A percentile compares a stretch with the other conserved stretches of the same genome.
These are phyloP conservation scores for Nitzschia palea DNA, from an alignment of 108 stramenopile species.

Conservation along the genomic window DNA sequence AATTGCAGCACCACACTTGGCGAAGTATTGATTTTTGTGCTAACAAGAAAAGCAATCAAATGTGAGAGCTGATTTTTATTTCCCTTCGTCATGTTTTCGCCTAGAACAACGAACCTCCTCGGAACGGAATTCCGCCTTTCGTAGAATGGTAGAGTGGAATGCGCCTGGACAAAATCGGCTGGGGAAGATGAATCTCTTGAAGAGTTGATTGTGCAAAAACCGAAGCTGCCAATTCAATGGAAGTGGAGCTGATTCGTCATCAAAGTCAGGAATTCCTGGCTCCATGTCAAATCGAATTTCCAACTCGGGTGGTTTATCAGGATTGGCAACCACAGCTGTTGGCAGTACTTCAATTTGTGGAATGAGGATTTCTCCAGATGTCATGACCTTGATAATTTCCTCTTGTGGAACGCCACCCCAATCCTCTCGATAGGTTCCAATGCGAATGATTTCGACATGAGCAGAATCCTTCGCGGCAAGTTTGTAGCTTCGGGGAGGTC, in stretches of 20 bases:
- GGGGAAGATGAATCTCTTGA: constrained; percentile 70
- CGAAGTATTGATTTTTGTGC: constrained; percentile 40
- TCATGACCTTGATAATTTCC: constrained; percentile 66
- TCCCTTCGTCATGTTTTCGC: neutral
- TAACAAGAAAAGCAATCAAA: neutral
- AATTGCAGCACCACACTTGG: constrained; percentile 56
- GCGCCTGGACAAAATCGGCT: constrained; percentile 84
- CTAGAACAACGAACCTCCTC: constrained; percentile 31
- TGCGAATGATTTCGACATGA: constrained; percentile 87
- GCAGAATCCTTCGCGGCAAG: constrained; percentile 80
- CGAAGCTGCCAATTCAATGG: constrained; percentile 84
- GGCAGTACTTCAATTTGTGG: constrained; percentile 87
- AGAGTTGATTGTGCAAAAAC: constrained; percentile 88
- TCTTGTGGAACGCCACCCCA: constrained; percentile 78
- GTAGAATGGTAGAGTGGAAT: constrained; percentile 84
- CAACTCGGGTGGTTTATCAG: constrained; percentile 77
- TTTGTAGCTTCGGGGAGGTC: constrained; percentile 76
- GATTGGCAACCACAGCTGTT: constrained; percentile 81
- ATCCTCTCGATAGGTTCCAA: constrained; percentile 78
- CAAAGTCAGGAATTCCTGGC: constrained; percentile 48
- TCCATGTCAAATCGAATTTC: constrained; percentile 91
- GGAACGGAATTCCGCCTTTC: constrained; percentile 87
- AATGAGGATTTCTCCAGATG: constrained; percentile 71
- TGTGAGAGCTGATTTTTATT: constrained; percentile 1
- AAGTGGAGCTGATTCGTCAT: constrained; percentile 45